Percentiles rank a stretch among this genome's conserved stretches.
These are phyloP conservation scores for Suillus ampliporus DNA, from an alignment of 768 basidiomycete species.

Conservation along the genomic window DNA sequence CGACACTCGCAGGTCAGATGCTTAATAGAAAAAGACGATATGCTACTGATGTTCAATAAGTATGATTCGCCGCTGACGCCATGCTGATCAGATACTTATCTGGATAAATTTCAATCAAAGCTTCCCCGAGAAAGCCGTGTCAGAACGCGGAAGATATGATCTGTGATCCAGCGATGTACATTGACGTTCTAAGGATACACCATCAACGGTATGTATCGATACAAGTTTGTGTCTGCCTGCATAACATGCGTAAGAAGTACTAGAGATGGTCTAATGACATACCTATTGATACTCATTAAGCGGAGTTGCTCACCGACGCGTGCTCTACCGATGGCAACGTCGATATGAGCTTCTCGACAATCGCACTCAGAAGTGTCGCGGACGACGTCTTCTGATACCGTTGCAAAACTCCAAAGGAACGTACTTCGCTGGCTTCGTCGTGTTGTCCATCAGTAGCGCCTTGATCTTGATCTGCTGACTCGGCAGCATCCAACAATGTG, in stretches of 20 bases:
- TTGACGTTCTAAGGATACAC: background rate
- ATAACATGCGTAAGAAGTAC: constrained; percentile 1
- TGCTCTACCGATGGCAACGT: constrained; percentile 28
- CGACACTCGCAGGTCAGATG: no score
- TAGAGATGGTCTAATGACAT: background rate
- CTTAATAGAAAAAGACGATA: background rate
- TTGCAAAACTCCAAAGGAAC: constrained; percentile 57
- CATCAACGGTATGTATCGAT: constrained; percentile 2
- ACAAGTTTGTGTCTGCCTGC: constrained; percentile 3
- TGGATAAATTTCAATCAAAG: background rate
- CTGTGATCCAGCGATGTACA: background rate
- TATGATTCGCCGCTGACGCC: background rate
- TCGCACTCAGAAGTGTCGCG: constrained; percentile 65
- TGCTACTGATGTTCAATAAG: background rate
- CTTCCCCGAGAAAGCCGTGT: constrained; percentile 1
- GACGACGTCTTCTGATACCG: constrained; percentile 74
- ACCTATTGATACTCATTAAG: background rate
- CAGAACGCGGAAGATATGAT: background rate
- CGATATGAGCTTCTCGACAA: constrained; percentile 53
- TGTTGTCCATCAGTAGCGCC: constrained; percentile 21
- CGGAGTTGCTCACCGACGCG: background rate
- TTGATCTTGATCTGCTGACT: constrained; percentile 27
- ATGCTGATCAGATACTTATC: background rate
- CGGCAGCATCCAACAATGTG: constrained; percentile 76
- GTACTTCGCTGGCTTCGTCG: constrained; percentile 29